A percentile compares a stretch with the other conserved stretches of the same genome.
Conservation (phyloP, 805 yeast species). For the Kodamaea hsintzibuensis region DNA sequence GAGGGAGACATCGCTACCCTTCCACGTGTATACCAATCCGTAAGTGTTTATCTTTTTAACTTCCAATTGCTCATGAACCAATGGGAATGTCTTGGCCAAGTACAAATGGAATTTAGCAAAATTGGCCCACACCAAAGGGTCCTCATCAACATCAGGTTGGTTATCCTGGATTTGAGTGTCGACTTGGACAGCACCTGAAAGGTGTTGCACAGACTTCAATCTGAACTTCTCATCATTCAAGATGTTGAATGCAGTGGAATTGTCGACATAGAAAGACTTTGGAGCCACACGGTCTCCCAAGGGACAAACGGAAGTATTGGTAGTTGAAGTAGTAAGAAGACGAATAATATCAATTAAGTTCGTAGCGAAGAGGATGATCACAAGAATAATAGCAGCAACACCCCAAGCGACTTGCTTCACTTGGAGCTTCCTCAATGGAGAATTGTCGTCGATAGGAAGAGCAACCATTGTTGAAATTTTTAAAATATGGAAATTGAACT, state of each 20-base stretch:
- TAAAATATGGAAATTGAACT: neutral
- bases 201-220: slow-evolving; percentile 39
- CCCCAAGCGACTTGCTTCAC: slow-evolving; percentile 8
- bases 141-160: slow-evolving; percentile 49
- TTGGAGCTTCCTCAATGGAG: slow-evolving; percentile 8
- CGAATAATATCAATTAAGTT: slow-evolving; percentile 20
- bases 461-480: slow-evolving; percentile 15
- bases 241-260: slow-evolving; percentile 31
- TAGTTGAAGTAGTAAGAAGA: slow-evolving; percentile 18
- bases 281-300: slow-evolving; percentile 25
- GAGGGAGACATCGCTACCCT: slow-evolving; percentile 53
- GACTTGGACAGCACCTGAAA: slow-evolving; percentile 61
- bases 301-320: slow-evolving; percentile 23
- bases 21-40: slow-evolving; percentile 64
- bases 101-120: slow-evolving; percentile 50
- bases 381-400: slow-evolving; percentile 12
- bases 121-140: slow-evolving; percentile 48
- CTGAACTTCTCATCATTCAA: slow-evolving; percentile 27
- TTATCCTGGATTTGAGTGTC: slow-evolving; percentile 65
- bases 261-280: slow-evolving; percentile 28
- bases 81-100: slow-evolving; percentile 55
- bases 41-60: slow-evolving; percentile 59
- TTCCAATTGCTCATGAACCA: slow-evolving; percentile 46
- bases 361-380: slow-evolving; percentile 17
- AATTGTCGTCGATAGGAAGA: slow-evolving; percentile 11